Evolutionary conservation across 2,329 filamentous ascomycete genomes (phyloP).

Genomic region (Calonectria pseudoreteaudii): DNA sequence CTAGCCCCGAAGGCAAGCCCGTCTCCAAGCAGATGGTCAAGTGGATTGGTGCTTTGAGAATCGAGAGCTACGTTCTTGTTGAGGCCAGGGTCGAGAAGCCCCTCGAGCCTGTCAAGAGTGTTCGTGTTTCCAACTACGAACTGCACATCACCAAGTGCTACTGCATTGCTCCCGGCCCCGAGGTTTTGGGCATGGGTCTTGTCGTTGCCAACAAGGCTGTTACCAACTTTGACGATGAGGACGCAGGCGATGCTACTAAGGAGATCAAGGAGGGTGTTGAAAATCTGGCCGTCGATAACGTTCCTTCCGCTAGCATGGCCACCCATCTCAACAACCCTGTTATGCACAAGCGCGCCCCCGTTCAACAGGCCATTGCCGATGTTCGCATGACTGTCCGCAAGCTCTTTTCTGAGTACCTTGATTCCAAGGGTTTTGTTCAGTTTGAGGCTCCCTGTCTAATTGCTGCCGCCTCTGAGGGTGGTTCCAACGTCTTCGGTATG

Average conservation of each 20-base stretch:
- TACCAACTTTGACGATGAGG: slow-evolving; percentile 70
- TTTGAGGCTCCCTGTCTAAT: slow-evolving; percentile 93
- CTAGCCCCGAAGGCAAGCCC: slow-evolving; percentile 71
- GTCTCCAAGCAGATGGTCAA: slow-evolving; percentile 94
- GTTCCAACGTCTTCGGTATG: slow-evolving; percentile 89
- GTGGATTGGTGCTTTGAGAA: slow-evolving; percentile 79
- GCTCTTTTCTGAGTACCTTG: slow-evolving; percentile 84
- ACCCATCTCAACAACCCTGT: slow-evolving; percentile 92
- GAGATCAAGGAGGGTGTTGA: slow-evolving; percentile 59
- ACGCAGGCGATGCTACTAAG: slow-evolving; percentile 53
- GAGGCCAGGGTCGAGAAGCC: slow-evolving; percentile 86
- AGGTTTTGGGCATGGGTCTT: slow-evolving; percentile 68
- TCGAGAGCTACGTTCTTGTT: slow-evolving; percentile 85
- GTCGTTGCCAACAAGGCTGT: slow-evolving; percentile 66
- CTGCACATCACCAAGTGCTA: slow-evolving; percentile 90
- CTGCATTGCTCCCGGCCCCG: slow-evolving; percentile 74
- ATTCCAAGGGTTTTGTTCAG: slow-evolving; percentile 79
- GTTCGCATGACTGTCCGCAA: slow-evolving; percentile 69
- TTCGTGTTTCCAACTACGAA: slow-evolving; percentile 82
- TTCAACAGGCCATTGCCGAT: slow-evolving; percentile 84
- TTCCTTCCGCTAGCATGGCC: slow-evolving; percentile 82
- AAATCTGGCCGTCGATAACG: slow-evolving; percentile 55
- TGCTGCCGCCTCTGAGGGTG: slow-evolving; percentile 91
- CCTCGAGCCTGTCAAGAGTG: slow-evolving; percentile 88
- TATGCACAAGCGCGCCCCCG: slow-evolving; percentile 90